Evolutionary conservation across 257 asterid species (phyloP).

Genomic region (Plectranthus barbatus): DNA sequence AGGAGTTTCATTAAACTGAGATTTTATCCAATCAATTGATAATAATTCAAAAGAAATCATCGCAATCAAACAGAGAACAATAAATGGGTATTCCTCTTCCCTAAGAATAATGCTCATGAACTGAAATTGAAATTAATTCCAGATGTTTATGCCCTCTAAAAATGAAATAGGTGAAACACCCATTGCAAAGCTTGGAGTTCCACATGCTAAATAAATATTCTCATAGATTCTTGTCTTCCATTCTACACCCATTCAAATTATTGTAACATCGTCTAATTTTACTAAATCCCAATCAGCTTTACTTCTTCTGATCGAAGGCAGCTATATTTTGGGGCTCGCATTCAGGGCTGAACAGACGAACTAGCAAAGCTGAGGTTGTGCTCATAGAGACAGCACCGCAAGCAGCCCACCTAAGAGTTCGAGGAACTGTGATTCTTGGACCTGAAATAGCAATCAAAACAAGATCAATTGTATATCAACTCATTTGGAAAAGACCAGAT

Average conservation of each 20-base stretch:
- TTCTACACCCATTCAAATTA: too few relatives aligned
- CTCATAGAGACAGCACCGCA: conserved; percentile 65
- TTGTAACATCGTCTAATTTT: too few relatives aligned
- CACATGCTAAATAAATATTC: not conserved
- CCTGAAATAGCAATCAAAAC: conserved; percentile 42
- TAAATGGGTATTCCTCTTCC: too few relatives aligned
- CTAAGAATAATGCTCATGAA: too few relatives aligned
- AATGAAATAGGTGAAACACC: not conserved
- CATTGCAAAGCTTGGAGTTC: not conserved
- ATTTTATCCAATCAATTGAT: too few relatives aligned
- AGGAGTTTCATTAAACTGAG: too few relatives aligned
- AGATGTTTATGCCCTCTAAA: too few relatives aligned
- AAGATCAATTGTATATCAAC: not conserved
- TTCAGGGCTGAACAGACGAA: conserved; percentile 72
- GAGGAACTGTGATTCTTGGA: conserved; percentile 71
- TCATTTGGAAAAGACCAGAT: not conserved
- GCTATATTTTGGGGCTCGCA: conserved; percentile 86
- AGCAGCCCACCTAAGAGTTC: conserved; percentile 78
- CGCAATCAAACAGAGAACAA: too few relatives aligned
- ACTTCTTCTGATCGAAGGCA: conserved; percentile 58
- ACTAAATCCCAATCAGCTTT: too few relatives aligned
- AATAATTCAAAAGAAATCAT: too few relatives aligned
- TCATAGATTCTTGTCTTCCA: not conserved
- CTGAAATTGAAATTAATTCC: too few relatives aligned
- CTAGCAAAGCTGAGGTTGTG: conserved; percentile 60